A percentile compares a stretch with the other conserved stretches of the same genome.
These are phyloP conservation scores for Tolypocladium capitatum DNA, from an alignment of 2,329 filamentous ascomycete species.

Conservation along the genomic window DNA sequence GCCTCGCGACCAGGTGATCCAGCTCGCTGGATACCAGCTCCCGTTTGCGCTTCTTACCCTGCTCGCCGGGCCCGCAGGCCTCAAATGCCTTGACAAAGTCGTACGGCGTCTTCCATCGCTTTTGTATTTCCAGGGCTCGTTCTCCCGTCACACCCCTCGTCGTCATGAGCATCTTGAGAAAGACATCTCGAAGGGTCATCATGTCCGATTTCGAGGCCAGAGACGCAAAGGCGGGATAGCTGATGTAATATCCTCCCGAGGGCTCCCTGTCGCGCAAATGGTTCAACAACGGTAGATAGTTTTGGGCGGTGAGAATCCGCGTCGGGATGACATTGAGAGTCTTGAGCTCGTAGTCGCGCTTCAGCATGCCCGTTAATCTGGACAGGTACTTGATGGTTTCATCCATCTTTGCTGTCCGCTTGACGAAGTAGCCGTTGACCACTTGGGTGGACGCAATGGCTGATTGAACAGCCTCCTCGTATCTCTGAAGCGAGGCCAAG, in stretches of 20 bases:
- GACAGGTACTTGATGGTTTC: conserved; percentile 66
- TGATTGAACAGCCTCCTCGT: conserved; percentile 55
- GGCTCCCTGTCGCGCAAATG: conserved; percentile 42
- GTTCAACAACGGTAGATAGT: conserved; percentile 52
- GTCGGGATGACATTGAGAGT: conserved; percentile 54
- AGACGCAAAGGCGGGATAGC: conserved; percentile 57
- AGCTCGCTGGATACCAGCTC: conserved; percentile 47
- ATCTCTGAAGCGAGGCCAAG: conserved; percentile 36
- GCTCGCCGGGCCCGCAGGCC: conserved; percentile 33
- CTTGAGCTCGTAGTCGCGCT: conserved; percentile 47
- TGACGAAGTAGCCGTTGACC: conserved; percentile 67
- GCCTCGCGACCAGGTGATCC: conserved; percentile 47
- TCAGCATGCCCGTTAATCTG: conserved; percentile 56
- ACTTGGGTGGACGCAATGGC: conserved; percentile 68
- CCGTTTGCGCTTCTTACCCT: conserved; percentile 41
- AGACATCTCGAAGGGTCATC: conserved; percentile 61
- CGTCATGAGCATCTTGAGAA: conserved; percentile 78
- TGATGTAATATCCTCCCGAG: conserved; percentile 43
- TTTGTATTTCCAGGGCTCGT: conserved; percentile 68
- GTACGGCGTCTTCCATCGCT: conserved; percentile 61
- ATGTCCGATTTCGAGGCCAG: conserved; percentile 63
- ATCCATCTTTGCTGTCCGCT: conserved; percentile 61
- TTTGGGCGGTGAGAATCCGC: conserved; percentile 44
- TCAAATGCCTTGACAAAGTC: conserved; percentile 60
- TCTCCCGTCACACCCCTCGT: conserved; percentile 62